Percentiles rank a stretch among this genome's conserved stretches.
Evolutionary conservation across 1,139 yeast genomes (phyloP).

Genomic region (Taphrina deformans): DNA sequence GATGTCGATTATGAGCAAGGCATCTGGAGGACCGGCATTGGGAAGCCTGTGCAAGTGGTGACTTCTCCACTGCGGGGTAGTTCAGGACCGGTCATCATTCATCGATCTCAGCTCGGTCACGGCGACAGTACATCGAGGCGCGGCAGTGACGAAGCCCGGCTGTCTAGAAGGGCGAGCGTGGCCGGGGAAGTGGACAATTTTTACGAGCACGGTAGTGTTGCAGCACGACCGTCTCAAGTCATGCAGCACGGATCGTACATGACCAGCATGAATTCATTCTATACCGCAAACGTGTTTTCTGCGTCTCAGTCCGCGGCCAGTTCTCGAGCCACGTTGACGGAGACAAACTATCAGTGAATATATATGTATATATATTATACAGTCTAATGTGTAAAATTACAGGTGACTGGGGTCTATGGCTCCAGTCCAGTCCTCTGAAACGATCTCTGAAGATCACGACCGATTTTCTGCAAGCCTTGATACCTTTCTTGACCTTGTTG

Average conservation of each 20-base stretch:
- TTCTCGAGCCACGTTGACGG: constrained; percentile 3
- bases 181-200: not conserved
- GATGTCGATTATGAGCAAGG: constrained; percentile 31
- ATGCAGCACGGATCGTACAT: constrained; percentile 8
- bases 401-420: not conserved
- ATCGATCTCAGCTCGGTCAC: not conserved
- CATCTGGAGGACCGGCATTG: constrained; percentile 27
- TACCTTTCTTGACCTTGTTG: too few relatives aligned
- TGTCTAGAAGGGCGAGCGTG: not conserved
- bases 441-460: too few relatives aligned
- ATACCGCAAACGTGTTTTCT: constrained; percentile 3
- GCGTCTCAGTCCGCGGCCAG: not conserved
- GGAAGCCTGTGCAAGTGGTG: constrained; percentile 25
- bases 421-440: too few relatives aligned
- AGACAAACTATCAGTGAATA: not conserved
- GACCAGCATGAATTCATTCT: constrained; percentile 7
- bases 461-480: too few relatives aligned
- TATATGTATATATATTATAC: not conserved
- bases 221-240: not conserved
- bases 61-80: not conserved
- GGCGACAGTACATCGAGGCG: not conserved
- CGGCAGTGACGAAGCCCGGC: not conserved
- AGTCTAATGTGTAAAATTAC: constrained; percentile 7
- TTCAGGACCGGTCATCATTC: constrained; percentile 6
- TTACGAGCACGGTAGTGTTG: not conserved